Evolutionary conservation across 371 early-diverging fungal genomes (phyloP), one percentile per base, ranked within the genome.

Genomic region (Coemansia sp.): DNA sequence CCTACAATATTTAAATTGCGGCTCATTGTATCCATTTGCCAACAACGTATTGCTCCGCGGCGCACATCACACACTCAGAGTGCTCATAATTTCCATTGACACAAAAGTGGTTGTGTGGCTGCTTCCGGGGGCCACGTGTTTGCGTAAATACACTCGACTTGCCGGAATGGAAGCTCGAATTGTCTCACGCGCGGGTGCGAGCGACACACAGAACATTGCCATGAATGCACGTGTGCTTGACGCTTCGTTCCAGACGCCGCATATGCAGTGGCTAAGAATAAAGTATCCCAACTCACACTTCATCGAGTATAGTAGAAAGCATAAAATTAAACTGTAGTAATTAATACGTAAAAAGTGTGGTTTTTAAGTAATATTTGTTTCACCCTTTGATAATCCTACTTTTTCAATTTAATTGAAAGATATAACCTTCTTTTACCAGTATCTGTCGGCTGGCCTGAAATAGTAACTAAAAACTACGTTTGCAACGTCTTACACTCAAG

Each of bases 21-120:
- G 27, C 39, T 48, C 56, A 13, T 50, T 60, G n/a, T 70, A 66
- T 24, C 71, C 71, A 14, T 70, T 70, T 47, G 50, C 66, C 5
- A 55, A 70, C n/a, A 48, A 52, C 29, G 52, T 66, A 0, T 24
- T 70, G 22, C 50, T 65, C 29, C 52, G 66, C 22, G 59, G 71
- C 3, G 52, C 57, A 1, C 61, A 37, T 2, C 39, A 0, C 7
- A 26, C 62, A 0, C 45, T 70, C 14, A 39, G 22, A 39, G 50
- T 7, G 24, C 52, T 70, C 16, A 50, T 45, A 4, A 55, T 70
- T 16, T 34, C 65, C 16, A 21, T 65, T 0, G 70, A 70, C 22
- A 13, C 21, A 18, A 2, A 29, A 1, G 39, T 61, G 5, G 47
- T 47, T 31, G 31, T 58, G 13, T 65, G 66, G 70, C 57, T 70